A percentile compares a stretch with the other conserved stretches of the same genome.
These are phyloP conservation scores for Oemleria cerasiformis DNA, from an alignment of 306 rosid genomes.

Conservation along the genomic window DNA sequence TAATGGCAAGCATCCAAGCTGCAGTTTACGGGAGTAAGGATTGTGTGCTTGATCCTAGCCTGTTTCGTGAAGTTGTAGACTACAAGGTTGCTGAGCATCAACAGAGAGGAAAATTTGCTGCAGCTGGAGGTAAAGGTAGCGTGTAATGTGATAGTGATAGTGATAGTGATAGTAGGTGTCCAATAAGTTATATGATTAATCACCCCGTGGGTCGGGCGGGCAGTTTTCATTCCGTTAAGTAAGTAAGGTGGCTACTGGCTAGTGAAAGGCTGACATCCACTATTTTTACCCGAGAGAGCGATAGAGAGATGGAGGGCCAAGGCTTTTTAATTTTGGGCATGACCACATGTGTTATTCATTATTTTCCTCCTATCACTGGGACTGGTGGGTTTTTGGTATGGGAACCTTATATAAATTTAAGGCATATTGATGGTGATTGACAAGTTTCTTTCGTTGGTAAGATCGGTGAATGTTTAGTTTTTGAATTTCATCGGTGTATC, in stretches of 20 bases:
- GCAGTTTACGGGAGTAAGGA: constrained; percentile 86
- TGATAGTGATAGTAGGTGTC: neutral
- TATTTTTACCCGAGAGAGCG: neutral
- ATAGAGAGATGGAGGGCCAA: constrained; percentile 3
- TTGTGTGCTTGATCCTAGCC: constrained; percentile 70
- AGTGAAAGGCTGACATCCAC: neutral
- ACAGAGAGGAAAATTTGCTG: constrained; percentile 83
- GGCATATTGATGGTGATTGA: neutral
- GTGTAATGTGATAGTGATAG: constrained; percentile 22
- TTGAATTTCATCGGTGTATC: neutral
- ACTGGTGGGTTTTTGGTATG: too few relatives aligned
- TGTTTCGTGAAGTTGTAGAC: constrained; percentile 87
- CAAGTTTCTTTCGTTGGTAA: too few relatives aligned
- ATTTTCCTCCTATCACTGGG: constrained; percentile 33
- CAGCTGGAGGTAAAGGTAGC: constrained; percentile 28
- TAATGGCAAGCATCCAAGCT: constrained; percentile 96
- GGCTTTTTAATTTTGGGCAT: constrained; percentile 26
- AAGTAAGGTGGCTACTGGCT: constrained; percentile 2
- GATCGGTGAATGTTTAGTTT: too few relatives aligned
- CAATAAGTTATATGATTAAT: constrained; percentile 14
- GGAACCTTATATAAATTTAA: too few relatives aligned
- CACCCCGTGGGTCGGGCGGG: neutral
- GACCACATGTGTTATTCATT: constrained; percentile 29
- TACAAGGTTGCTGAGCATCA: constrained; percentile 95
- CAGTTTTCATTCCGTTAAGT: constrained; percentile 10